Evolutionary conservation across 2,329 filamentous ascomycete genomes (phyloP), one percentile per base, ranked within the genome.

Genomic region (Madurella mycetomatis): DNA sequence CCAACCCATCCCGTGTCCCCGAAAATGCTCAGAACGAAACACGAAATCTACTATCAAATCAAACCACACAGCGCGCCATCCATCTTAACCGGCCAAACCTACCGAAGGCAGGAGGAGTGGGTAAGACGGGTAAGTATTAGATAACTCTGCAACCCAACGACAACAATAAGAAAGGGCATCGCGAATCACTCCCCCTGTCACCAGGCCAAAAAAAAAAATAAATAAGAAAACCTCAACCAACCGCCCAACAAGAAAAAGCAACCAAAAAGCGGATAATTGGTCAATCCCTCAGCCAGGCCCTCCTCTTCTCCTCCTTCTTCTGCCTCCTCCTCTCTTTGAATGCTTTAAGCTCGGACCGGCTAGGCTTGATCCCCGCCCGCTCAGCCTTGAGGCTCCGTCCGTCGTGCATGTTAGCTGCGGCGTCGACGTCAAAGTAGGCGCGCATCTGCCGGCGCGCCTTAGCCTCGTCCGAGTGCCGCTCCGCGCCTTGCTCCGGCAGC

Each of bases 401-500:
- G 64, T 96, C 87, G 66, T 99, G 92, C 54, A 83, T 83, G 67
- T 95, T 96, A 4, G 92, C 92, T 2, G 91, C 92, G 4, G 91
- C 89, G 70, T 97, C 92, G 42, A 96, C 92, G 68, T 99, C 92
- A 70, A 97, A 99, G 73, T 87, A 97, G 41, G 91, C 89, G 67
- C 89, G 88, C 87, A 97, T 88, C 74, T 97, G 94, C 43, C 94
- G 80, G 49, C 78, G 80, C 56, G 87, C 87, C 77, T 96, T 96
- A 67, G 90, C 88, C 67, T 95, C 90, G 66, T 96, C 91, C 62
- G 84, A 87, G 75, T 92, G 87, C 49, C 85, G 82, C 50, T 94
- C 90, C 1, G 89, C 83, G 2, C 81, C 85, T 59, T 85, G 75
- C 11, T 83, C 80, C 2, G 75, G 75, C 16, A 78, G 74, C 72